phyloP scores from a whole-genome alignment of 495 filamentous ascomycete genomes.

The Delitschia confertaspora region DNA sequence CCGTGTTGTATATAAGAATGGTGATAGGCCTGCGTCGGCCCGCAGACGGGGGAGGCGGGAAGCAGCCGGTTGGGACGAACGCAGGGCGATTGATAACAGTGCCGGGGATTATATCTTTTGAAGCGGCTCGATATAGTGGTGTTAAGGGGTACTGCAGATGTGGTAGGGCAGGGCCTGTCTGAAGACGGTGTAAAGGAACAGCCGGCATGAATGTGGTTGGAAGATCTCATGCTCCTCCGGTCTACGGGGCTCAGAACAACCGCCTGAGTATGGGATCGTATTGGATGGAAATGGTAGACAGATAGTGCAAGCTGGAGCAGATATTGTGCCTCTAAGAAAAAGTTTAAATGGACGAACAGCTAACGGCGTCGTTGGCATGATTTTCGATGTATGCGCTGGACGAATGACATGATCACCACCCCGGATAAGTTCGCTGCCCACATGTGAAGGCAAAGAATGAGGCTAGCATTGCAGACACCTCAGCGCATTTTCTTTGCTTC shows the following conservation, averaged over 20 bases:
- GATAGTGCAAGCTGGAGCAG: neutral
- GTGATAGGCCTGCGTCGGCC: conserved; percentile 10
- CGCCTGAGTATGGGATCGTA: conserved; percentile 3
- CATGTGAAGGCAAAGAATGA: conserved; percentile 1
- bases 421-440: neutral
- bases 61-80: conserved; percentile 12
- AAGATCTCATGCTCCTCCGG: no score
- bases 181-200: neutral
- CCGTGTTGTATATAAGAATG: conserved; percentile 8
- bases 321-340: neutral
- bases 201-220: neutral
- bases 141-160: neutral
- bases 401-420: conserved; percentile 6
- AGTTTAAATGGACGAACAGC: conserved; percentile 2
- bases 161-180: neutral
- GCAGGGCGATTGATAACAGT: conserved; percentile 8
- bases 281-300: neutral
- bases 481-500: no score
- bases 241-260: conserved; percentile 6
- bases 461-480: conserved; percentile 5
- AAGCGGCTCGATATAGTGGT: neutral
- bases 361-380: conserved; percentile 7
- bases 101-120: conserved; percentile 7
- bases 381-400: conserved; percentile 3
- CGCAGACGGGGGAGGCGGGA: conserved; percentile 12